These are phyloP conservation scores for Akanthomyces uredinophilus DNA, from an alignment of 2,329 filamentous ascomycete genomes.

Conservation along the genomic window DNA sequence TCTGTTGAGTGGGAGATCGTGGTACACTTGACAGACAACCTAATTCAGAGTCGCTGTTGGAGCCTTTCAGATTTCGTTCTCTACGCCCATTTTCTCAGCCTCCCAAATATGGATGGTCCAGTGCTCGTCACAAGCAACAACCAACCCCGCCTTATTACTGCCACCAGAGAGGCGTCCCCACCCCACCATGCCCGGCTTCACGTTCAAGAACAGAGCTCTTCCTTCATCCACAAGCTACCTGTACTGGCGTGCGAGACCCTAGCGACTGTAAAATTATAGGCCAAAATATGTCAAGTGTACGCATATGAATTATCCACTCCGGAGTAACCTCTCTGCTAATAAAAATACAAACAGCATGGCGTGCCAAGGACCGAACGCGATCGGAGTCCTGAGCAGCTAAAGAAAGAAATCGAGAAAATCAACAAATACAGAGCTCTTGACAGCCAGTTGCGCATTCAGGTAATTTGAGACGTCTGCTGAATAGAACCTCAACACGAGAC, in stretches of 20 bases:
- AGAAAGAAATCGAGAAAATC: constrained; percentile 71
- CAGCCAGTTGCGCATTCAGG: constrained; percentile 60
- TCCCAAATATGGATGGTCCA: too few relatives aligned
- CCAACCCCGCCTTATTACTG: too few relatives aligned
- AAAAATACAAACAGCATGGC: constrained; percentile 63
- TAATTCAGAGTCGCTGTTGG: too few relatives aligned
- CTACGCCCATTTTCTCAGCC: too few relatives aligned
- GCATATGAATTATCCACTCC: background rate
- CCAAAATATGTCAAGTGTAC: constrained; percentile 10
- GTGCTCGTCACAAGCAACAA: too few relatives aligned
- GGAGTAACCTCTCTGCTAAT: background rate
- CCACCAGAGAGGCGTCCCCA: background rate
- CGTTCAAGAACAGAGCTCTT: background rate
- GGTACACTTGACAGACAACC: too few relatives aligned
- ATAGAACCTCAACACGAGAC: background rate
- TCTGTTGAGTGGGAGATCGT: too few relatives aligned
- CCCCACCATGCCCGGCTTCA: constrained; percentile 2
- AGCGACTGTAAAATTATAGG: background rate
- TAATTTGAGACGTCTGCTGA: constrained; percentile 25
- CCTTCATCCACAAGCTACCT: background rate
- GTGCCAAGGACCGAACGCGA: constrained; percentile 62
- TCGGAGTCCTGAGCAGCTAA: constrained; percentile 64
- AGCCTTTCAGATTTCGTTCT: too few relatives aligned
- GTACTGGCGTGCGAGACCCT: background rate
- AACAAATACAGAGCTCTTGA: constrained; percentile 69